Percentiles rank a stretch among this genome's conserved stretches.
phyloP scores from a whole-genome alignment of 2,329 filamentous ascomycete species.

The Beauveria varroae region DNA sequence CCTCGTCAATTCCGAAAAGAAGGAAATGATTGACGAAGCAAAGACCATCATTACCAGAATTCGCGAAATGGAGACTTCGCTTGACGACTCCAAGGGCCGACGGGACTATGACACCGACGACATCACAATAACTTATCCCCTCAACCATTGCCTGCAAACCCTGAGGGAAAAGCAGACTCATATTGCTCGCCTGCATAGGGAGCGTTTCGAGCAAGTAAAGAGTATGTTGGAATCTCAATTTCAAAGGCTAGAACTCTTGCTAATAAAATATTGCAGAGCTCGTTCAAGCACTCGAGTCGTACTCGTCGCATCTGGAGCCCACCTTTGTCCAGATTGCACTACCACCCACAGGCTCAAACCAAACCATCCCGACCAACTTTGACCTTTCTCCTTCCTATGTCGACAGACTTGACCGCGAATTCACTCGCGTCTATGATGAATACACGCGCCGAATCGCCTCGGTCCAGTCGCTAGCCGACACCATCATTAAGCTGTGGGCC shows the following conservation, averaged over 20 bases:
- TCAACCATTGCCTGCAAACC: constrained; percentile 68
- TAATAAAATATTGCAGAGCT: constrained; percentile 54
- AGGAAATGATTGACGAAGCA: constrained; percentile 82
- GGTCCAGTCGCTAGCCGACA: constrained; percentile 68
- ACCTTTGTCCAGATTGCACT: constrained; percentile 80
- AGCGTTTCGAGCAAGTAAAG: constrained; percentile 91
- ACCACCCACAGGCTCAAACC: constrained; percentile 71
- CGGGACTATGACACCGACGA: constrained; percentile 61
- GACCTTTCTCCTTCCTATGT: constrained; percentile 91
- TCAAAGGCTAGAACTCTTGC: neutral
- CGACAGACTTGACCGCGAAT: constrained; percentile 78
- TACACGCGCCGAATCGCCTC: constrained; percentile 75
- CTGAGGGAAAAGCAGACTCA: constrained; percentile 82
- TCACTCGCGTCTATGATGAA: constrained; percentile 92
- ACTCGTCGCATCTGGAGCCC: constrained; percentile 89
- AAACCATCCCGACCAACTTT: constrained; percentile 72
- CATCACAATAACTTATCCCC: constrained; percentile 72
- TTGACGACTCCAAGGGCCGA: constrained; percentile 66
- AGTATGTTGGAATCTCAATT: constrained; percentile 47
- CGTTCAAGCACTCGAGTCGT: constrained; percentile 86
- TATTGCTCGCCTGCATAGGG: constrained; percentile 74
- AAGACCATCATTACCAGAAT: constrained; percentile 78
- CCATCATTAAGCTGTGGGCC: constrained; percentile 91
- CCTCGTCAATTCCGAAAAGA: constrained; percentile 79
- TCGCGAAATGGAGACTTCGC: constrained; percentile 84